Evolutionary conservation across 108 stramenopile genomes (phyloP), one percentile per base, ranked within the genome.

Genomic region (Conticribra weissflogii): DNA sequence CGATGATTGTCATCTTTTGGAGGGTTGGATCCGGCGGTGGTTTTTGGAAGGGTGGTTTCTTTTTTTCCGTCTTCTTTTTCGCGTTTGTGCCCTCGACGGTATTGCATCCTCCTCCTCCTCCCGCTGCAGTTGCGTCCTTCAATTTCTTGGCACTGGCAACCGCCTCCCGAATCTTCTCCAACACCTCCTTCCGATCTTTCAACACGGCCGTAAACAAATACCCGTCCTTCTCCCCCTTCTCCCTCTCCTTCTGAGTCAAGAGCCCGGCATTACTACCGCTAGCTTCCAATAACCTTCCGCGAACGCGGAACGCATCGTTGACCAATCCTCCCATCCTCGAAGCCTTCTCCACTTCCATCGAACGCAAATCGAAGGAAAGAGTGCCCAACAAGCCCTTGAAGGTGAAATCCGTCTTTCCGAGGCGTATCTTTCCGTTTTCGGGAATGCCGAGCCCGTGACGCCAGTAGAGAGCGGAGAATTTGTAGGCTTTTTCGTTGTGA

Each of bases 1-100:
- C 71, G 51, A 78, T 72, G n/a, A 59, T 21, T 49, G n/a, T 64
- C 64, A 72, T 72, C 50, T 76, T 71, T 64, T 64, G 29, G 8
- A 70, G 24, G 7, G 22, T 59, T 24, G 21, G 27, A 28, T 76
- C 75, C 2, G 44, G 55, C 8, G 61, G n/a, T n/a, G n/a, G 67
- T 41, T 70, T 59, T 23, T 47, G 46, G 44, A 70, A 69, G 16
- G 17, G 28, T 41, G 34, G 65, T 33, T 32, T 49, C 12, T 27
- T 66, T 30, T 28, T 5, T n/a, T 58, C n/a, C 53, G 60, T 70
- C 53, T 52, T 62, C 29, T 57, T 73, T 32, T 65, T 25, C 17
- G 22, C 5, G 22, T 15, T 33, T 22, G 22, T 31, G 28, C 17
- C 3, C 47, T 18, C 48, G 4, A 22, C 27, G 27, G 7, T 28